These are phyloP conservation scores for Zymoseptoria pseudotritici DNA, from an alignment of 2,329 filamentous ascomycete genomes.

Conservation along the genomic window DNA sequence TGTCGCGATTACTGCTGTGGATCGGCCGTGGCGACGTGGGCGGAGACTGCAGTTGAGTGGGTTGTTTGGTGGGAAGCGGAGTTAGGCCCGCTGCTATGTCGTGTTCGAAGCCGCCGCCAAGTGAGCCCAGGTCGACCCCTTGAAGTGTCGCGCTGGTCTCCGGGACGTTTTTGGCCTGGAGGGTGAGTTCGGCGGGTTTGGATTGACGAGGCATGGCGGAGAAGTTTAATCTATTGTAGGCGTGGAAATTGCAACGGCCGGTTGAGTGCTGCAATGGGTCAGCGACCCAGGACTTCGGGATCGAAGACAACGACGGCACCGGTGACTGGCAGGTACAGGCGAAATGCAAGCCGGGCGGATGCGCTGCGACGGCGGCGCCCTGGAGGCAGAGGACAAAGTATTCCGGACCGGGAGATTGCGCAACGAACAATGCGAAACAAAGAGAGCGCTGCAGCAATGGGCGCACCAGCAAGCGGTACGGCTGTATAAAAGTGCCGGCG, in stretches of 20 bases:
- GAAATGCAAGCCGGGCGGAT: background rate
- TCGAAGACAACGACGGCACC: slow-evolving; percentile 12
- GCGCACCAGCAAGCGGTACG: background rate
- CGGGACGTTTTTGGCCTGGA: slow-evolving; percentile 19
- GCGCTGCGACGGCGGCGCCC: background rate
- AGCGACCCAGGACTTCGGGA: slow-evolving; percentile 14
- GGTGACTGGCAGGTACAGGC: background rate
- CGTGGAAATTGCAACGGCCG: slow-evolving; percentile 8
- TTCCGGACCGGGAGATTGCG: background rate
- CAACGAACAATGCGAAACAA: background rate
- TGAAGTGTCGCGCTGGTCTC: slow-evolving; percentile 29
- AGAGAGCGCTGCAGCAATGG: background rate
- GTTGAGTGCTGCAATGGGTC: slow-evolving; percentile 14
- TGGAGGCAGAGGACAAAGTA: background rate
- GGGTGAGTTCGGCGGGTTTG: slow-evolving; percentile 26
- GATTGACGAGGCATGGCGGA: slow-evolving; percentile 24
- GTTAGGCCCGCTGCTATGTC: slow-evolving; percentile 19
- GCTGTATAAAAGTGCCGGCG: background rate
- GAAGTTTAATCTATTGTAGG: background rate
- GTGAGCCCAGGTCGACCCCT: slow-evolving; percentile 31
- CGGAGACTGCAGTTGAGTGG: slow-evolving; percentile 23
- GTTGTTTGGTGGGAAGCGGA: slow-evolving; percentile 13
- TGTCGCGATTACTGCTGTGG: slow-evolving; percentile 16
- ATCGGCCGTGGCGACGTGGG: slow-evolving; percentile 23
- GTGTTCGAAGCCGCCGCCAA: slow-evolving; percentile 28